Evolutionary conservation across 768 basidiomycete species (phyloP).

Genomic region (Suillus subaureus): DNA sequence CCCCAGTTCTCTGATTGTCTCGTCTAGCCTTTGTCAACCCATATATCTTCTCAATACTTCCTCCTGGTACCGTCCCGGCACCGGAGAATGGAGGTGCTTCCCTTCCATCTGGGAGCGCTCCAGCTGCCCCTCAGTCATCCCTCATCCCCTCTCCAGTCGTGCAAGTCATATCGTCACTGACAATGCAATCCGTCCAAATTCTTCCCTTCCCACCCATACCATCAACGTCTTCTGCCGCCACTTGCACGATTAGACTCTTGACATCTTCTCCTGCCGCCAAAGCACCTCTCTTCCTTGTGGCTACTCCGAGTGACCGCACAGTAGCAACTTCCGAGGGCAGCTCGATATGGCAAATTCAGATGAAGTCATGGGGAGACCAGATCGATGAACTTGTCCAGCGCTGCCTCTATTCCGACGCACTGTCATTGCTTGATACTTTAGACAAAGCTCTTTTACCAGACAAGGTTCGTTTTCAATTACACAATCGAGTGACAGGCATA

Average conservation of each 20-base stretch:
- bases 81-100: constrained; percentile 26
- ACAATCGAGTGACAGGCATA: not conserved
- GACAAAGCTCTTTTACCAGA: too few species aligned
- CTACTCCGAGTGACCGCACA: constrained; percentile 74
- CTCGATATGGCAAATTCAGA: constrained; percentile 76
- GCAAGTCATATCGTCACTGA: constrained; percentile 73
- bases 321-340: constrained; percentile 70
- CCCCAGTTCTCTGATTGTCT: too few species aligned
- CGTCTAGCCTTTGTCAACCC: too few species aligned
- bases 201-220: constrained; percentile 57
- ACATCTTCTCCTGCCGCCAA: too few species aligned
- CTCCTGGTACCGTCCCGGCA: constrained; percentile 64
- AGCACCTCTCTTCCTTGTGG: constrained; percentile 60
- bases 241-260: too few species aligned
- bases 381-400: constrained; percentile 78
- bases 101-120: constrained; percentile 26
- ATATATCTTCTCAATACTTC: too few species aligned
- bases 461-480: constrained; percentile 40
- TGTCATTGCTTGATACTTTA: constrained; percentile 71
- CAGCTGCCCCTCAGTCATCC: constrained; percentile 22
- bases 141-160: constrained; percentile 53
- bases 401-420: constrained; percentile 74
- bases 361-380: constrained; percentile 84
- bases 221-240: too few species aligned
- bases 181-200: constrained; percentile 59